Evolutionary conservation across 1,284 basidiomycete species (phyloP).

Genomic region (Malassezia obtusa): DNA sequence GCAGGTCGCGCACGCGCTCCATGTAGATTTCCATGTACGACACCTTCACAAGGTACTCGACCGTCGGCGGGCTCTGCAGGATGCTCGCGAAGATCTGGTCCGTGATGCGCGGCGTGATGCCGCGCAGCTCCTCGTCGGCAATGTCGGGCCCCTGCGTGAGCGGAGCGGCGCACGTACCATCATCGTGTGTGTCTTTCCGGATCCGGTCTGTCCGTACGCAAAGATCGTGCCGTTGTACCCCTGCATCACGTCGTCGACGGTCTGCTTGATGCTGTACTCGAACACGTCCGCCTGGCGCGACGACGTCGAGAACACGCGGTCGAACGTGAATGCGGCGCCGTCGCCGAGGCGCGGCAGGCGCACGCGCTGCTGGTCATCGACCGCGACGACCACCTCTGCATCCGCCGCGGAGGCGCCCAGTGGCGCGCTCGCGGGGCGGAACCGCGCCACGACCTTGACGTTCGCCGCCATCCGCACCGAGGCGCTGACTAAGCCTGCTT

Average conservation of each 20-base stretch:
- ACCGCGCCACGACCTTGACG: constrained; percentile 16
- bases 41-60: constrained; percentile 98
- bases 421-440: constrained; percentile 10
- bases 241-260: constrained; percentile 73
- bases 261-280: constrained; percentile 93
- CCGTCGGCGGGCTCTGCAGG: constrained; percentile 80
- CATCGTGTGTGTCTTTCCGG: constrained; percentile 53
- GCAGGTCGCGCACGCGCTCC: constrained; percentile 86
- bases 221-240: constrained; percentile 87
- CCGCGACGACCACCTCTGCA: constrained; percentile 8
- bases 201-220: constrained; percentile 91
- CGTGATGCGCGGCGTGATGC: constrained; percentile 95
- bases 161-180: constrained; percentile 24
- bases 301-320: constrained; percentile 87
- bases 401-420: neutral
- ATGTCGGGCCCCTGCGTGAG: constrained; percentile 78
- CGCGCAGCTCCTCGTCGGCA: constrained; percentile 65
- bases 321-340: constrained; percentile 67
- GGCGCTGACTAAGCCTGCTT: constrained; percentile 1
- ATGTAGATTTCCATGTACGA: constrained; percentile 99
- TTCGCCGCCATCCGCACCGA: constrained; percentile 13
- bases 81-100: constrained; percentile 99
- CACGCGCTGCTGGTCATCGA: constrained; percentile 8
- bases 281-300: constrained; percentile 91
- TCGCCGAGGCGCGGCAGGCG: constrained; percentile 7